Evolutionary conservation across 2,329 filamentous ascomycete species (phyloP).

Genomic region (Exophiala sideris): DNA sequence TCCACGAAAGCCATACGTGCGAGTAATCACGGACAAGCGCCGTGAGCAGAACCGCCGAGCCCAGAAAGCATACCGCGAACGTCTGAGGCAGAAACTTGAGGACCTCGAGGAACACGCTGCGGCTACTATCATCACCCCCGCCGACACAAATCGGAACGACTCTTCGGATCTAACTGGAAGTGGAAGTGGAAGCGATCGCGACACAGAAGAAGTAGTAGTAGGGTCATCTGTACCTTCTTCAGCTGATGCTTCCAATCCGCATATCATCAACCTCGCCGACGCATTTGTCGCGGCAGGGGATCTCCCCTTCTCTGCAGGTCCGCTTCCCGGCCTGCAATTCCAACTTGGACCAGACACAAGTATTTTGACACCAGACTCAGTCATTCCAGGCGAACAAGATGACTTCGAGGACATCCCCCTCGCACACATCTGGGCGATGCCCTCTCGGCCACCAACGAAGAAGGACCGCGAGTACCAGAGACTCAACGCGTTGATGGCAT

Average conservation of each 20-base stretch:
- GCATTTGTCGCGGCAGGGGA: constrained; percentile 21
- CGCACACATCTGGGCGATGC: constrained; percentile 13
- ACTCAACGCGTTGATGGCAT: not conserved
- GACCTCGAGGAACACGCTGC: constrained; percentile 14
- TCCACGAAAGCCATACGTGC: constrained; percentile 26
- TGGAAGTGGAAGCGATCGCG: too few species aligned
- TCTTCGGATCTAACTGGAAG: too few species aligned
- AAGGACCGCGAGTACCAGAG: not conserved
- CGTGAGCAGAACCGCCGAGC: constrained; percentile 27
- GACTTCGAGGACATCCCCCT: constrained; percentile 19
- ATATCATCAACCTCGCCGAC: constrained; percentile 16
- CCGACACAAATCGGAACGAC: not conserved
- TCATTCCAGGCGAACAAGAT: not conserved
- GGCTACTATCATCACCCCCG: not conserved
- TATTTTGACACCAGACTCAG: constrained; percentile 1
- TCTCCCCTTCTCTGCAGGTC: constrained; percentile 8
- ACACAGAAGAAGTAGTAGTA: too few species aligned
- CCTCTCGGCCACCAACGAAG: not conserved
- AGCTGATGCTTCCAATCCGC: not conserved
- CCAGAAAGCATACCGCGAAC: constrained; percentile 25
- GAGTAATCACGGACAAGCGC: constrained; percentile 30
- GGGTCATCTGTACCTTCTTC: not conserved
- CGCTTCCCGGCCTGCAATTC: constrained; percentile 3
- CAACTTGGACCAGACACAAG: not conserved
- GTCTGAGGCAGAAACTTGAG: constrained; percentile 21